A percentile compares a stretch with the other conserved stretches of the same genome.
Conservation (phyloP, 2,329 filamentous ascomycete species). For the Aspergillus sojae region DNA sequence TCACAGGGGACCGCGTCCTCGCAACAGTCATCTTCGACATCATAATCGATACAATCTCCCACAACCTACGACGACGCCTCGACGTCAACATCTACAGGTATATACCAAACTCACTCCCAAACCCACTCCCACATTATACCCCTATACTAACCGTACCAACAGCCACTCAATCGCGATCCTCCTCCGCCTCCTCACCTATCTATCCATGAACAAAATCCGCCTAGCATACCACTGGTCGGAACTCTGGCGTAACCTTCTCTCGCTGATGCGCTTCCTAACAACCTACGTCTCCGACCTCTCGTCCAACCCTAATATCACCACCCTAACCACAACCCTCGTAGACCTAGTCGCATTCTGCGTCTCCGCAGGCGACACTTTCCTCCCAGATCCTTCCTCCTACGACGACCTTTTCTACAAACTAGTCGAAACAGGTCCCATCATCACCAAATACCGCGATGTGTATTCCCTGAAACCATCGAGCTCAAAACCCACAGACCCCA, state of each 20-base stretch:
- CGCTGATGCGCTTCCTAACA: slow-evolving; percentile 85
- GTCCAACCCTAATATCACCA: slow-evolving; percentile 67
- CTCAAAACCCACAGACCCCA: slow-evolving; percentile 22
- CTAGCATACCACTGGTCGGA: slow-evolving; percentile 93
- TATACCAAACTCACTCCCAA: slow-evolving; percentile 7
- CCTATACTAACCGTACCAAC: not conserved
- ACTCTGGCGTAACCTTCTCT: slow-evolving; percentile 85
- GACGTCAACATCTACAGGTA: slow-evolving; percentile 81
- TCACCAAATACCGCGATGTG: slow-evolving; percentile 78
- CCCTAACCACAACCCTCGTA: slow-evolving; percentile 74
- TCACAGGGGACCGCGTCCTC: slow-evolving; percentile 71
- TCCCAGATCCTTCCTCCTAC: slow-evolving; percentile 83
- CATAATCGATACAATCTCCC: slow-evolving; percentile 87
- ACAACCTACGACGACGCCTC: slow-evolving; percentile 84
- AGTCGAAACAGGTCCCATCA: slow-evolving; percentile 83
- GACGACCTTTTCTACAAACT: slow-evolving; percentile 99
- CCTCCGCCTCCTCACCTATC: slow-evolving; percentile 78
- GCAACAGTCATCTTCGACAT: slow-evolving; percentile 79
- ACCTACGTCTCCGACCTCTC: slow-evolving; percentile 81
- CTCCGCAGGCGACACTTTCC: slow-evolving; percentile 84
- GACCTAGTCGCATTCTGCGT: slow-evolving; percentile 83
- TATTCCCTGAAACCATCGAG: slow-evolving; percentile 56
- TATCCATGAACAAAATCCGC: slow-evolving; percentile 79
- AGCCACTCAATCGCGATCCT: slow-evolving; percentile 77
- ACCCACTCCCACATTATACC: not conserved